phyloP scores from a whole-genome alignment of 352 stramenopile species.

The Phytopythium cucurbitacearum region DNA sequence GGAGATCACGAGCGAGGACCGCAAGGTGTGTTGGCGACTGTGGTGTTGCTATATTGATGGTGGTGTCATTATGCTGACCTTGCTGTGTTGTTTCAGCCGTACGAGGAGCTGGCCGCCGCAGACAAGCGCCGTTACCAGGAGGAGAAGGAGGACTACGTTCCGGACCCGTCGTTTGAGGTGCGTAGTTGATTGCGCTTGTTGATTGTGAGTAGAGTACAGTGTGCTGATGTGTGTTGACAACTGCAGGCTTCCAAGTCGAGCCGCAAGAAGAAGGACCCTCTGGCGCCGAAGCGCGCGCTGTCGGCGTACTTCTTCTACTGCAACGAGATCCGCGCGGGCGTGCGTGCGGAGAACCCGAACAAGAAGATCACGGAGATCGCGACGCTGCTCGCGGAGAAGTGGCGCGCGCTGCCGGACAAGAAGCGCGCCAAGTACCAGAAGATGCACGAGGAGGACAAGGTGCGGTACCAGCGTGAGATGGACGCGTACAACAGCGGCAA shows the following conservation, averaged over 20 bases:
- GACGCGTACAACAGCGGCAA: slow-evolving; percentile 85
- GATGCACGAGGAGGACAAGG: slow-evolving; percentile 82
- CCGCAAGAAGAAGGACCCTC: slow-evolving; percentile 91
- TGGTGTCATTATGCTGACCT: slow-evolving; percentile 1
- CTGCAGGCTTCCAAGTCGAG: slow-evolving; percentile 28
- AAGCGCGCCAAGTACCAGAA: slow-evolving; percentile 91
- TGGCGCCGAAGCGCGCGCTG: slow-evolving; percentile 92
- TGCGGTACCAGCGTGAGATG: slow-evolving; percentile 88
- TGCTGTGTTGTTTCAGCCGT: slow-evolving; percentile 39
- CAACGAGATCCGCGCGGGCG: slow-evolving; percentile 88
- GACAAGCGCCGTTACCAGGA: slow-evolving; percentile 87
- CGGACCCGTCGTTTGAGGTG: slow-evolving; percentile 74
- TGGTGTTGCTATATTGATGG: slow-evolving; percentile 1
- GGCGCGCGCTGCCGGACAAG: slow-evolving; percentile 88
- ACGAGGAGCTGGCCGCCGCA: slow-evolving; percentile 76
- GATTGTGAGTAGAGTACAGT: background rate
- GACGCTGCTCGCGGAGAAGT: slow-evolving; percentile 72
- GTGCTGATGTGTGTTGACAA: background rate
- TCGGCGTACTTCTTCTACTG: slow-evolving; percentile 96
- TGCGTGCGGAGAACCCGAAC: slow-evolving; percentile 91
- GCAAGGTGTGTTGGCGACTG: slow-evolving; percentile 27
- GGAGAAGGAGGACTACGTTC: slow-evolving; percentile 88
- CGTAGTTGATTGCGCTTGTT: background rate
- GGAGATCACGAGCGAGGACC: slow-evolving; percentile 56
- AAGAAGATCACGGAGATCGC: slow-evolving; percentile 94